Base-by-base conservation (phyloP, 768 basidiomycete genomes). In the Agaricus blazei region DNA sequence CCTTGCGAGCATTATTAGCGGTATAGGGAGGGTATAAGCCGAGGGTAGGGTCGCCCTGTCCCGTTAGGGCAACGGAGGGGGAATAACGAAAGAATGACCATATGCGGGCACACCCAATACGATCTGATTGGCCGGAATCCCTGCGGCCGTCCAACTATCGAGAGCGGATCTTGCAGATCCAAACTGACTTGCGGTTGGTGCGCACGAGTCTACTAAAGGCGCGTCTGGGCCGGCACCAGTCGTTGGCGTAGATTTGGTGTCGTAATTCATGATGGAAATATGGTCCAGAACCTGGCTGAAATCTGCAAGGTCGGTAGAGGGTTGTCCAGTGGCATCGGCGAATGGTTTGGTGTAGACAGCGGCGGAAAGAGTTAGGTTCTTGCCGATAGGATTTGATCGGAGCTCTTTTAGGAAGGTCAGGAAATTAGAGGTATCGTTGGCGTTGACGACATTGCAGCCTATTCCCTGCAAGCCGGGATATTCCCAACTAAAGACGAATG, bases 101-200 rank as follows among this genome's bases (percentile, higher is more conserved):
- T 92, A 96, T 15, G 86, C 73, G 11, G 93, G 82, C 0, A 96
- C 84, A 51, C 93, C 95, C 6, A 98, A 81, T 28, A 93, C 82
- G 55, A 96, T 85, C 71, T 75, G 67, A 60, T 77, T 69, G 7
- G 76, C 70, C 15, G 93, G 88, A 70, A 98, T 85, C 9, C 90
- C 89, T 38, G 93, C 93, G 0, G 64, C 60, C 0, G 76, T 81
- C 95, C 94, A 97, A 2, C 82, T 79, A 8, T 73, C 65, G 43
- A 98, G 78, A 3, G 89, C 85, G 6, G 85, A 84, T 24, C 77
- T 75, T 9, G 89, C 94, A 48, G 92, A 95, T 3, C 93, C 92
- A 41, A 73, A 70, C 55, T 83, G 86, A 54, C 82, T 71, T 8
- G 67, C 68, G 1, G 75, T 61, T 38, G 84, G 69, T 0, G 83